Base-by-base conservation (phyloP, 805 yeast species). In the Maudiozyma pseudohumilis region DNA sequence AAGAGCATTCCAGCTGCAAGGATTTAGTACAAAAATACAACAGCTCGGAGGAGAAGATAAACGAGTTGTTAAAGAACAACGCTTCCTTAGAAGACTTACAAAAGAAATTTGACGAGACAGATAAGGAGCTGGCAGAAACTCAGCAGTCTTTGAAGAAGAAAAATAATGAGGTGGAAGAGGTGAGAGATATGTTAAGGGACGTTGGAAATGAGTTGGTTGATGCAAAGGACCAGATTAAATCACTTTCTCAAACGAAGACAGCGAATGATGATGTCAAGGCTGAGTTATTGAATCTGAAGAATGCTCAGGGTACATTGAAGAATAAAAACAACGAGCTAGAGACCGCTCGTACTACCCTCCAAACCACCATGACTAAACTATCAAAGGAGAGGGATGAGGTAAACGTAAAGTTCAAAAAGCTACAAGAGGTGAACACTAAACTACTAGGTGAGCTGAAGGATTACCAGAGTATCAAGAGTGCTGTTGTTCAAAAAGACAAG, bases 171-270 rank as follows among this genome's bases (percentile, higher is more conserved):
- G 61, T 86, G 13, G 86, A 76, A 33, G 69, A 66, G 36, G 65
- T 82, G 36, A 73, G 77, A 49, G 96, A 86, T 40, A 83, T 80
- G 84, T 56, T 88, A 38, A 70, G 70, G 44, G 76, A 73, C 40
- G 68, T 87, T 20, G 96, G 96, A 1, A 74, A 82, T 49, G 94
- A 85, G 35, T 64, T 87, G 6, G 94, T 87, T 1, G 70, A 72
- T 5, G 74, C 86, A 0, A 75, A 72, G 45, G 85, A 80, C 32
- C 61, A 73, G 38, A 36, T 77, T 16, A 78, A 80, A 47, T 55
- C 46, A 18, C 18, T 41, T 13, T 12, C 29, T 5, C 5, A n/a
- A 5, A 26, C 11, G 6, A 13, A 18, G 12, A 26, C 10, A 11
- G n/a, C 12, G 3, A 13, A 32, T 25, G 24, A 29, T 4, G 23